Base-by-base conservation (phyloP, 2,329 filamentous ascomycete genomes). In the Bipolaris zeicola region DNA sequence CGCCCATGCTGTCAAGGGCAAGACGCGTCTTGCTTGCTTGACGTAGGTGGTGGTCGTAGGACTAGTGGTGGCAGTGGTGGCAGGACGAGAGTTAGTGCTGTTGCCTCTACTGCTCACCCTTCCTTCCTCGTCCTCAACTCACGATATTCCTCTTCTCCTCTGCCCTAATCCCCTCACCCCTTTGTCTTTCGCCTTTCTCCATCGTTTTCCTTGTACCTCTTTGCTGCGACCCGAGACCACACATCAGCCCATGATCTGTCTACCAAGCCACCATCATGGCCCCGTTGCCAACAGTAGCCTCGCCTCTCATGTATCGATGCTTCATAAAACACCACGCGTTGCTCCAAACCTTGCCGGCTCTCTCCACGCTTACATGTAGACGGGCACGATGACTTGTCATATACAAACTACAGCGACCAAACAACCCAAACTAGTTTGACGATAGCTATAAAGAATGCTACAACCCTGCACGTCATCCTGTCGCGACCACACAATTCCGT, bases 1-100 rank as follows among this genome's bases (percentile, higher is more conserved):
- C 37, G 34, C 52, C 34, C 44, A 34, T 43, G 28, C 48, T 53
- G 42, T 44, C 41, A 26, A 20, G 51, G 44, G 33, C 24, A 16
- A 41, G 51, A 57, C 38, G 50, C 38, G 33, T 26, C 36, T 31
- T 45, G 38, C 33, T 39, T 13, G 34, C 39, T 42, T 38, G 58
- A 44, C 52, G 48, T 58, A 54, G 57, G 55, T 48, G 54, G 43
- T 47, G 39, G 16, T 26, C 20, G 20, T 26, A 14, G 20, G n/a
- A 24, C 24, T 24, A 22, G 38, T 24, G 20, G 39, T 36, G 34
- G 34, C n/a, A 31, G 28, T 11, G 28, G 28, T 31, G 28, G 28
- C 10, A 31, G 28, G 28, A 31, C 3, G 28, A 13, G 10, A 31
- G 14, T 16, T 36, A 6, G 13, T 36, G n/a, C 34, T 16, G 13